These are phyloP conservation scores for Globisporangium cylindrosporum DNA, from an alignment of 352 stramenopile genomes.

Conservation along the genomic window DNA sequence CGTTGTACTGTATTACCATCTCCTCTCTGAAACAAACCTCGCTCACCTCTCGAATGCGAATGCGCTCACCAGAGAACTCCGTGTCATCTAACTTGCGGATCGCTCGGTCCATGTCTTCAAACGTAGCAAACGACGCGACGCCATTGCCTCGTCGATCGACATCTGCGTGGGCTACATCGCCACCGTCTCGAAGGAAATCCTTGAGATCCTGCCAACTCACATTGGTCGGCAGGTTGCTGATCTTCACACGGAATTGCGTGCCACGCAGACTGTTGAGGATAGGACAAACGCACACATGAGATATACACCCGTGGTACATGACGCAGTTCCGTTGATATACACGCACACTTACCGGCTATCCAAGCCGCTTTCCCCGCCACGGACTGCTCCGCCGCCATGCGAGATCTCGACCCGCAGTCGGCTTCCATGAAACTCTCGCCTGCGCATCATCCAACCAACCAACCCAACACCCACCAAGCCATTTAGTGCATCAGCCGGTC, in stretches of 20 bases:
- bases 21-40: not conserved
- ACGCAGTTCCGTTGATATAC: not conserved
- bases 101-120: slow-evolving; percentile 51
- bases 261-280: slow-evolving; percentile 27
- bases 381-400: slow-evolving; percentile 17
- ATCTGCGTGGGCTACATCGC: slow-evolving; percentile 63
- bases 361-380: slow-evolving; percentile 9
- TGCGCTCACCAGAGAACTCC: slow-evolving; percentile 43
- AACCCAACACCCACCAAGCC: not conserved
- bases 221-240: slow-evolving; percentile 38
- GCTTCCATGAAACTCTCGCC: slow-evolving; percentile 28
- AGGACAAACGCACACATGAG: not conserved
- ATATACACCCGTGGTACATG: not conserved
- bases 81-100: slow-evolving; percentile 49
- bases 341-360: slow-evolving; percentile 8
- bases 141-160: slow-evolving; percentile 66
- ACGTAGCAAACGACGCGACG: slow-evolving; percentile 60
- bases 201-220: slow-evolving; percentile 70
- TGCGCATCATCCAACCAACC: not conserved
- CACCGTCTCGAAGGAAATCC: slow-evolving; percentile 52
- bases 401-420: slow-evolving; percentile 60
- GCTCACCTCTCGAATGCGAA: slow-evolving; percentile 41
- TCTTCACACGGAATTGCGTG: slow-evolving; percentile 51
- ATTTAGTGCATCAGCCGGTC: not conserved
- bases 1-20: not conserved